Evolutionary conservation across 2,329 filamentous ascomycete genomes (phyloP), one percentile per base, ranked within the genome.

Genomic region (Hysterium pulicare): DNA sequence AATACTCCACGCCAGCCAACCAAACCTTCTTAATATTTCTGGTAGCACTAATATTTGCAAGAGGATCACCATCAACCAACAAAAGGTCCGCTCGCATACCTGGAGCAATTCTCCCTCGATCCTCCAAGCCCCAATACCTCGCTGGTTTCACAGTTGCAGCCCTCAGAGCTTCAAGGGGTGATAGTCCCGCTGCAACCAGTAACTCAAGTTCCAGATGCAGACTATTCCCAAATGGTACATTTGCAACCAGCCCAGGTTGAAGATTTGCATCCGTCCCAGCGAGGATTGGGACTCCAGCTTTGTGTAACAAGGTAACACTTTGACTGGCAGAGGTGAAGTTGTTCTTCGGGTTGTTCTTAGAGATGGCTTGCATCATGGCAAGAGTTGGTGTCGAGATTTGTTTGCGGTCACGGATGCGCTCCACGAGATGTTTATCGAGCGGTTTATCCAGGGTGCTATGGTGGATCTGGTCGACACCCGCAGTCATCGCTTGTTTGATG

Each of bases 261-360:
- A 47, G 48, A 13, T 55, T 49, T 1, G 57, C 47, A 43, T 66
- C 60, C 10, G 61, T 64, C 4, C 61, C 59, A 1, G 57, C 59
- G n/a, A 64, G 49, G 26, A 62, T 48, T 28, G 59, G 56, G n/a
- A 62, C 50, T 4, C 57, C 56, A 15, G 46, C 49, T 21, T 49
- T 42, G 28, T 55, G 51, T 17, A 60, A 47, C 19, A 28, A 21
- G 15, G 33, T 22, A 15, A 44, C 43, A 10, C 37, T 40, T 7
- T 17, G 11, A 9, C 33, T 22, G 4, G 42, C 36, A 32, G 37
- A 28, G 11, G 31, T 41, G 33, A 24, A 41, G 30, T 38, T 37
- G 15, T 3, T 31, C 16, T 16, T 7, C 5, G 38, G 34, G 22
- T 22, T 15, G 13, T 23, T 24, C 24, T 24, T 15, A 8, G 38